Evolutionary conservation across 2,329 filamentous ascomycete species (phyloP).

Genomic region (Apiospora hydei): DNA sequence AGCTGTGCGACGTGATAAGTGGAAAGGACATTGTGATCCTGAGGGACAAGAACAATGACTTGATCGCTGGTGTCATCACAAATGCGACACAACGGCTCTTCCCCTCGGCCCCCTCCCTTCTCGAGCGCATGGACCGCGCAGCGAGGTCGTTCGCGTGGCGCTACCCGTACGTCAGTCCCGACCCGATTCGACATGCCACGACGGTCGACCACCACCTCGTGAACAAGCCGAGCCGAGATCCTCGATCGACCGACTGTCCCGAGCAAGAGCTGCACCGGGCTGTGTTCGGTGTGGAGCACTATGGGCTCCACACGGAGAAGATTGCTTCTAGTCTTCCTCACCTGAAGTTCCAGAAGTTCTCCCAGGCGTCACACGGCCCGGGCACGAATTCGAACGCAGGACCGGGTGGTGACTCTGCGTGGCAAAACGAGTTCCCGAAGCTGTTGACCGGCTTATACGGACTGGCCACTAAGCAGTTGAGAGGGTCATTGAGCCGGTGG

Average conservation of each 20-base stretch:
- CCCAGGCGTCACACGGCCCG: neutral
- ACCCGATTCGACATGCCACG: neutral
- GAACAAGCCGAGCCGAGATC: neutral
- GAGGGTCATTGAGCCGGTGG: neutral
- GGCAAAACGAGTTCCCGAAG: neutral
- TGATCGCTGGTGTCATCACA: neutral
- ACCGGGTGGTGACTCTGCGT: neutral
- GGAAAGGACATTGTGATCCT: neutral
- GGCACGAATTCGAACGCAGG: neutral
- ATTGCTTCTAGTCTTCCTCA: neutral
- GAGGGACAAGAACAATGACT: neutral
- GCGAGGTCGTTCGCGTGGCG: neutral
- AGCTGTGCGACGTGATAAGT: neutral
- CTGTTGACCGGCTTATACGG: neutral
- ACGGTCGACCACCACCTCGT: neutral
- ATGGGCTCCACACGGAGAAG: neutral
- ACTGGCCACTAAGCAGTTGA: neutral
- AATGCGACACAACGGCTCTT: neutral
- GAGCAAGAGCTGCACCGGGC: neutral
- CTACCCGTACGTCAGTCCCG: neutral
- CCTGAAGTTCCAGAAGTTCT: neutral
- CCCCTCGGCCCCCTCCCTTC: neutral
- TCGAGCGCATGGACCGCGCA: neutral
- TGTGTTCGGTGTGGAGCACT: neutral
- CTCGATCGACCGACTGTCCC: neutral